Percentiles rank a stretch among this genome's conserved stretches.
Conservation (phyloP, 371 early-diverging fungal species). For the Circinella minor region DNA sequence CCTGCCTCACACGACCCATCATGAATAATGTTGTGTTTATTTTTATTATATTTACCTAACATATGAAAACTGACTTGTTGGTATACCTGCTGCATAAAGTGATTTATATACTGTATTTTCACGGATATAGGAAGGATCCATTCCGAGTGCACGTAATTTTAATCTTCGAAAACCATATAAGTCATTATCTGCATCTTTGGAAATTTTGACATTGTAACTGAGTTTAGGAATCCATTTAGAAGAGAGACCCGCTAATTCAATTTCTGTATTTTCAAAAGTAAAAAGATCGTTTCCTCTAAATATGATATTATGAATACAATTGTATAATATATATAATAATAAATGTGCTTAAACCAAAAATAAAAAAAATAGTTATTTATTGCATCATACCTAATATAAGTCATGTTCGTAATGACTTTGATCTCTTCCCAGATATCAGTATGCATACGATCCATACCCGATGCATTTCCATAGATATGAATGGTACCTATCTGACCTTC, state of each 20-base stretch:
- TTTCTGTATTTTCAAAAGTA: conserved; percentile 17
- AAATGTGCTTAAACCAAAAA: not conserved
- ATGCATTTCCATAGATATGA: conserved; percentile 20
- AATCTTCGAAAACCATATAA: conserved; percentile 27
- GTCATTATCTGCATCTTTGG: conserved; percentile 14
- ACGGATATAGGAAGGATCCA: conserved; percentile 41
- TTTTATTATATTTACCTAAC: conserved; percentile 15
- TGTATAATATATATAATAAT: no score
- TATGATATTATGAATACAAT: not conserved
- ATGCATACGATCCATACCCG: conserved; percentile 20
- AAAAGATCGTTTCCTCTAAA: conserved; percentile 11
- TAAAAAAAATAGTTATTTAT: not conserved
- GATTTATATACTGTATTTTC: conserved; percentile 35
- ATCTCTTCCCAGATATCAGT: conserved; percentile 4
- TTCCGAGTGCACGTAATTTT: conserved; percentile 34
- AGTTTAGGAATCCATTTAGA: conserved; percentile 29
- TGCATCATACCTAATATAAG: conserved; percentile 18
- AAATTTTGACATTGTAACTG: conserved; percentile 32
- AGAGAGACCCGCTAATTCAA: conserved; percentile 32
- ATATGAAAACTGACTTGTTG: conserved; percentile 30
- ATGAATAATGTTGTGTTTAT: not conserved
- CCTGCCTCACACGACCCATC: no score
- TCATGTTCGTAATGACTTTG: conserved; percentile 8
- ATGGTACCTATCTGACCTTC: conserved; percentile 24
- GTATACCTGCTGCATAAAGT: conserved; percentile 30